These are phyloP conservation scores for Paralagenidium karlingii DNA, from an alignment of 352 stramenopile species.

Conservation along the genomic window DNA sequence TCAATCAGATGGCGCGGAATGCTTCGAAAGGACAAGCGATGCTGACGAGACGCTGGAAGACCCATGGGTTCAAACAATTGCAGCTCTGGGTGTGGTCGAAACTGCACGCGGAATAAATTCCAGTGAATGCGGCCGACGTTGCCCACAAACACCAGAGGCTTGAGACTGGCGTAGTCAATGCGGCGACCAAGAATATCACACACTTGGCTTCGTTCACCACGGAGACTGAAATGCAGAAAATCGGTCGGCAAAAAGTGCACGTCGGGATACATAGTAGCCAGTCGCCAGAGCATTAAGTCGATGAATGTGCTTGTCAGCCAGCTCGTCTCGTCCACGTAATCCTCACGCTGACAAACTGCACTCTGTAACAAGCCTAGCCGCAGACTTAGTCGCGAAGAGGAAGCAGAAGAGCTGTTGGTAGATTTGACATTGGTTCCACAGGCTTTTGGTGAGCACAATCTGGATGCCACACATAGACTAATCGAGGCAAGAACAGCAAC, in stretches of 20 bases:
- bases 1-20: constrained; percentile 68
- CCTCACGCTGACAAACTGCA: constrained; percentile 36
- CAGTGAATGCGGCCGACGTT: constrained; percentile 79
- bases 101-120: constrained; percentile 79
- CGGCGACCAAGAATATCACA: constrained; percentile 53
- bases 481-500: too few species aligned
- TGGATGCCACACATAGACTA: too few species aligned
- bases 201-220: constrained; percentile 15
- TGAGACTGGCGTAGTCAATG: constrained; percentile 36
- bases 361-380: constrained; percentile 25
- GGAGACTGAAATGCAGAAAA: constrained; percentile 49
- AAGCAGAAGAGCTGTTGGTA: too few species aligned
- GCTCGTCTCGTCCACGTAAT: constrained; percentile 57
- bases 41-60: constrained; percentile 3
- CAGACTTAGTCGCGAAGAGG: too few species aligned
- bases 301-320: constrained; percentile 81
- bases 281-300: constrained; percentile 70
- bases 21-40: constrained; percentile 56
- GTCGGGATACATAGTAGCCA: constrained; percentile 50
- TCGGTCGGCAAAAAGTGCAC: constrained; percentile 80
- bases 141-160: constrained; percentile 69
- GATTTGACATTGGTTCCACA: too few species aligned
- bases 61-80: constrained; percentile 87
- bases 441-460: too few species aligned
- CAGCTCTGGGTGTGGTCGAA: constrained; percentile 42